Evolutionary conservation across 371 early-diverging fungal species (phyloP), one percentile per base, ranked within the genome.

Genomic region (Cokeromyces recurvatus): DNA sequence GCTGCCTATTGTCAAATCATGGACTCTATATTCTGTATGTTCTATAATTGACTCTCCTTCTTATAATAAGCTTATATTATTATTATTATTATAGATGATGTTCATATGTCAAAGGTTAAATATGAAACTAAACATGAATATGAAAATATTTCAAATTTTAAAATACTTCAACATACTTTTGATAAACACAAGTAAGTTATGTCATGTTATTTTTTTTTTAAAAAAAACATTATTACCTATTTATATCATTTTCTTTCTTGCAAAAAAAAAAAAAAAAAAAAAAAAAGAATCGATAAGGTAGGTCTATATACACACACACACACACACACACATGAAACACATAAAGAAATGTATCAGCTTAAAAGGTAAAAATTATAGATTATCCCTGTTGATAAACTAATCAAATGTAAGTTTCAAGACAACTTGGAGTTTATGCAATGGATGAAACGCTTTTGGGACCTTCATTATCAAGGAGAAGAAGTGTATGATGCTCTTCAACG

Each of bases 371-470:
- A n/a, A n/a, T n/a, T n/a, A n/a, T n/a, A 85, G 81, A 62, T 76
- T 25, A 85, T 97, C 38, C 92, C 91, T 32, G 90, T 91, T 3
- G 88, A 94, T 24, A 66, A 81, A 4, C 70, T 97, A 54, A 71
- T 87, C 51, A 94, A 93, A 59, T 90, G 91, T 70, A 90, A 87
- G 55, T 89, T 95, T 65, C 95, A 94, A 70, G 97, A 97, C 66
- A 97, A 95, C 65, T 77, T 97, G 46, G 95, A 95, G 73, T 94
- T 97, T 57, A 55, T 92, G 59, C 95, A 95, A 63, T 95, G 94
- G 95, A 53, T 91, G 45, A 94, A 91, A 51, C 76, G 77, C 66
- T 93, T 62, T 54, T 93, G 92, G 93, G 93, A 94, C 48, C 68
- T 74, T 29, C 80, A 87, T 53, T 88, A 64, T 47, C 87, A 92